Evolutionary conservation across 1,284 basidiomycete species (phyloP).

Genomic region (Paramarasmius palmivorus): DNA sequence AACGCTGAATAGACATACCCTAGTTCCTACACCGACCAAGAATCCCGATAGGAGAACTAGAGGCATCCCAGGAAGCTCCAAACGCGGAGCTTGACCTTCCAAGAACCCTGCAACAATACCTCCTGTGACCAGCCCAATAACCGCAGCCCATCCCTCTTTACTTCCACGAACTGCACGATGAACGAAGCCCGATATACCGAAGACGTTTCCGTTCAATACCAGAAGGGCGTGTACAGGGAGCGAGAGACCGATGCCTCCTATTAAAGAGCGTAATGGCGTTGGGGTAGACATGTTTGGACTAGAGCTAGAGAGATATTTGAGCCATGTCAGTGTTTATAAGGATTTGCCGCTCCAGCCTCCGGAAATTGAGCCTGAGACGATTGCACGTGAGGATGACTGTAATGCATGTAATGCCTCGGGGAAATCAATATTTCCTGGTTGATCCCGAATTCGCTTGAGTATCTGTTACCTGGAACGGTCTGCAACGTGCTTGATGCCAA

Average conservation of each 20-base stretch:
- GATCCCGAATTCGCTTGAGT: too few relatives aligned
- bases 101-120: slow-evolving; percentile 42
- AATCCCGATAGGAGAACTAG: slow-evolving; percentile 51
- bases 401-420: too few relatives aligned
- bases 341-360: not conserved
- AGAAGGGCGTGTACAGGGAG: slow-evolving; percentile 56
- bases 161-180: slow-evolving; percentile 53
- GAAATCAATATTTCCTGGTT: too few relatives aligned
- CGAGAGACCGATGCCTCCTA: slow-evolving; percentile 62
- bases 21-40: slow-evolving; percentile 64
- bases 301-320: too few relatives aligned
- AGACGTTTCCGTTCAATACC: slow-evolving; percentile 56
- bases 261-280: slow-evolving; percentile 57
- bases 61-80: slow-evolving; percentile 25
- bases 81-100: slow-evolving; percentile 31
- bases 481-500: too few relatives aligned
- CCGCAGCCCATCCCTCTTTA: slow-evolving; percentile 38
- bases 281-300: slow-evolving; percentile 30
- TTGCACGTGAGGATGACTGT: not conserved
- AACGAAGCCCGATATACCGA: slow-evolving; percentile 67
- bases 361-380: not conserved
- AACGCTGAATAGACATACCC: slow-evolving; percentile 35
- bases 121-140: slow-evolving; percentile 43
- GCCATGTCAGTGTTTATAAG: too few relatives aligned
- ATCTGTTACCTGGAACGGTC: too few relatives aligned